Base-by-base conservation (phyloP, 192 early-diverging fungal genomes). In the Coemansia brasiliensis region DNA sequence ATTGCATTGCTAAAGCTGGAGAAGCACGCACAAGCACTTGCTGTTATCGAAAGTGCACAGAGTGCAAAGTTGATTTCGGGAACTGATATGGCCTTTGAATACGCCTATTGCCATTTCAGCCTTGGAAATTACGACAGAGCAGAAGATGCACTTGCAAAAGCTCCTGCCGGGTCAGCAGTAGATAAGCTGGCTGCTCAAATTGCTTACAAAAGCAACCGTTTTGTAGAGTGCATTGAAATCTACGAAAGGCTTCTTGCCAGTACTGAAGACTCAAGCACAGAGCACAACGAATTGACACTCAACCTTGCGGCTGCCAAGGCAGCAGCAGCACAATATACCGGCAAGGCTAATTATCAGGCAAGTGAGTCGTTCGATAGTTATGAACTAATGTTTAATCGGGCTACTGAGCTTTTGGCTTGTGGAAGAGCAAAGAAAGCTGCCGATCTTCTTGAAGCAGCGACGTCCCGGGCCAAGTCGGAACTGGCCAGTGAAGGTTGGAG, bases 1-100 rank as follows among this genome's bases (percentile, higher is more conserved):
- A 58, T 71, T 18, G 74, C 68, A 5, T 65, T 78, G 6, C 58
- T 78, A 35, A 78, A 78, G 61, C 50, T 58, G 43, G 74, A 78
- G 21, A 46, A 57, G 22, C 54, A 57, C 11, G 35, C 45, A 8
- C 64, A 55, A 20, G 74, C 74, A 4, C 69, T 78, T 12, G 61
- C 18, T 4, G 61, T 52, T 2, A 59, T 78, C 35, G 38, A 26
- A n/a, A 59, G 38, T 29, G 74, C 68, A 3, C 68, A 61, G 54
- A 16, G 20, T 4, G 40, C 61, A 22, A 61, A 54, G 48, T 21
- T 68, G 2, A 4, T 78, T 21, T 27, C 61, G 0, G 37, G 35
- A 20, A 44, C 57, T 5, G 69, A 26, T 5, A 46, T 78, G 45
- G 42, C 41, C 3, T 79, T 58, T 21, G 76, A 79, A 39, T 43